Evolutionary conservation across 192 early-diverging fungal species (phyloP).

Genomic region (Chytriomyces sp.): DNA sequence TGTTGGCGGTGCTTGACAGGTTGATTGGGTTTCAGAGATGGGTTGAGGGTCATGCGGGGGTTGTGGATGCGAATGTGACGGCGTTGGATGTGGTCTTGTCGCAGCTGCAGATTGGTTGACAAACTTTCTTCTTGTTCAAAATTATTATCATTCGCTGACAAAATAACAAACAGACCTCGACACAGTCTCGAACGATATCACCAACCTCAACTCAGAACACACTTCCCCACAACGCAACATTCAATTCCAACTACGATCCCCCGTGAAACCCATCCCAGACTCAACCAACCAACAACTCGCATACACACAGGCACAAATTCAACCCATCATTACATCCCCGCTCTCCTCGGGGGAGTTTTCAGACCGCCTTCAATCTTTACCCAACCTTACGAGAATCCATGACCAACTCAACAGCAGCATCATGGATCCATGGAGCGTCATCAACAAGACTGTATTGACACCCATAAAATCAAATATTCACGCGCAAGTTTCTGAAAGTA

Average conservation of each 20-base stretch:
- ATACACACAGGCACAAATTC: neutral
- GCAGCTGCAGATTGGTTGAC: neutral
- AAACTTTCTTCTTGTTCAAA: neutral
- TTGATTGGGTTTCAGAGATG: neutral
- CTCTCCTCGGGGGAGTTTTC: neutral
- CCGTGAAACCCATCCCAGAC: too few relatives aligned
- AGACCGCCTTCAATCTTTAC: neutral
- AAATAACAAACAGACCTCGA: neutral
- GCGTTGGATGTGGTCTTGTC: neutral
- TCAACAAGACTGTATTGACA: neutral
- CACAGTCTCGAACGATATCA: neutral
- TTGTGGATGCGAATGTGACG: neutral
- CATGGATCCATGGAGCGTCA: neutral
- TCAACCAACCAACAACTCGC: neutral
- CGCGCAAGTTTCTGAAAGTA: neutral
- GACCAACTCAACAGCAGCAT: neutral
- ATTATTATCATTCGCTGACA: neutral
- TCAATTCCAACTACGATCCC: too few relatives aligned
- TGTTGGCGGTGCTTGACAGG: neutral
- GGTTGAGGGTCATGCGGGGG: neutral
- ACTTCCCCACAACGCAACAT: too few relatives aligned
- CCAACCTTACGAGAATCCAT: neutral
- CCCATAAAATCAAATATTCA: neutral
- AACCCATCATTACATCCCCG: neutral
- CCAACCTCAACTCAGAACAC: neutral